phyloP scores from a whole-genome alignment of 345 rosid species.

The Arabis hirsuta region DNA sequence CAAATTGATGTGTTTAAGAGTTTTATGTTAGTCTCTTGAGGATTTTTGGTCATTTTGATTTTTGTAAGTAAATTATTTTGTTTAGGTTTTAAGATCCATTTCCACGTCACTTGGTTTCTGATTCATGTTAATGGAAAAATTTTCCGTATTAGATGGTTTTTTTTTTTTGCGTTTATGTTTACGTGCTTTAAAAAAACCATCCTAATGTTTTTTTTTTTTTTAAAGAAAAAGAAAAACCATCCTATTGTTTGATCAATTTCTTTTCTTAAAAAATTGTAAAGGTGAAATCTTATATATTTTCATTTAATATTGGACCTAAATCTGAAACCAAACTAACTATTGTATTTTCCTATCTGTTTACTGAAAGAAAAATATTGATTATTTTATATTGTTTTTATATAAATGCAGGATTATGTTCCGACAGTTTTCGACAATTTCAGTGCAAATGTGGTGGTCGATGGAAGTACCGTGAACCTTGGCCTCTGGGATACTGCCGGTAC shows the following conservation, averaged over 20 bases:
- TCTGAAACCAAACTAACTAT: not conserved
- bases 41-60: not conserved
- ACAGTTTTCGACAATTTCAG: conserved; percentile 93
- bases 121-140: not conserved
- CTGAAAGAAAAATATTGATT: not conserved
- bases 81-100: conserved; percentile 5
- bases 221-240: not conserved
- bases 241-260: not conserved
- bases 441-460: conserved; percentile 91
- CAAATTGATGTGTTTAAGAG: not conserved
- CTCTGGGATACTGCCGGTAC: conserved; percentile 96
- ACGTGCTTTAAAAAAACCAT: not conserved
- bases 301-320: not conserved
- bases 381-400: not conserved
- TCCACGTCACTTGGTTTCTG: not conserved
- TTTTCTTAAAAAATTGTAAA: not conserved
- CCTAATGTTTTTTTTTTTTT: not conserved
- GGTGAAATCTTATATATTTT: not conserved
- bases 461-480: conserved; percentile 79
- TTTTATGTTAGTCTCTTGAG: not conserved
- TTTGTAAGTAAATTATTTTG: not conserved
- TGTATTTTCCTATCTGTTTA: not conserved
- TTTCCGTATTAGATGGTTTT: too few species aligned
- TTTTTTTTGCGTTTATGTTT: not conserved
- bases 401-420: conserved; percentile 65